phyloP scores from a whole-genome alignment of 192 early-diverging fungal genomes.

The Jimgerdemannia flammicorona region DNA sequence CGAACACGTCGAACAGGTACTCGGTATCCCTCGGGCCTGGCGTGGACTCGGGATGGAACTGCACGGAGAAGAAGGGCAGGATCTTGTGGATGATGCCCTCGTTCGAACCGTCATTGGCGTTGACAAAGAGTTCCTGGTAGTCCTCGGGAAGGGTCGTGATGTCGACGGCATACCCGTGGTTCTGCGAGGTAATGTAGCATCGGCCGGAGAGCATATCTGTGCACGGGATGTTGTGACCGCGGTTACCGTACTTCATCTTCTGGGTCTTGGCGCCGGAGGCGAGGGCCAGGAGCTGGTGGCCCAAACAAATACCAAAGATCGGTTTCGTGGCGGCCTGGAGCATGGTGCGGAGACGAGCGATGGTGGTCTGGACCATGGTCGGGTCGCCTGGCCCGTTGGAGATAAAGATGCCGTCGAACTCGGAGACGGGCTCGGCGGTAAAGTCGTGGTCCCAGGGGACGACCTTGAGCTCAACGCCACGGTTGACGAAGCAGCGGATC shows the following conservation, averaged over 20 bases:
- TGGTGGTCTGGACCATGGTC: slow-evolving; percentile 73
- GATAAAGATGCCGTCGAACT: slow-evolving; percentile 88
- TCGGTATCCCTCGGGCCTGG: slow-evolving; percentile 98
- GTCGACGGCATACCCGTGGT: slow-evolving; percentile 98
- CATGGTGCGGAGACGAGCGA: slow-evolving; percentile 67
- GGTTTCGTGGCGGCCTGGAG: slow-evolving; percentile 74
- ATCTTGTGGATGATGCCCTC: slow-evolving; percentile 93
- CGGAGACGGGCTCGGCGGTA: slow-evolving; percentile 48
- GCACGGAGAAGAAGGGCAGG: slow-evolving; percentile 94
- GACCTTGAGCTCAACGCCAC: slow-evolving; percentile 89
- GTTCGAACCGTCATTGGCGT: slow-evolving; percentile 98
- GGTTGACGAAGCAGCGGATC: slow-evolving; percentile 95
- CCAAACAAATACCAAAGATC: slow-evolving; percentile 99
- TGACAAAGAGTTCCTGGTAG: slow-evolving; percentile 92
- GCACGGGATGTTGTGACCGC: slow-evolving; percentile 99
- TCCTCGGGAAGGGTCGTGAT: slow-evolving; percentile 63
- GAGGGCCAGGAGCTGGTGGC: slow-evolving; percentile 94
- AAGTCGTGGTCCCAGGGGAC: slow-evolving; percentile 99
- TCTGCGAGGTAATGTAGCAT: slow-evolving; percentile 99
- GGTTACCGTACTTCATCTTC: slow-evolving; percentile 99
- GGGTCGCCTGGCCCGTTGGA: slow-evolving; percentile 99
- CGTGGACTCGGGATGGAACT: slow-evolving; percentile 98
- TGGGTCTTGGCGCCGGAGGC: slow-evolving; percentile 88
- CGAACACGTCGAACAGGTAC: slow-evolving; percentile 95
- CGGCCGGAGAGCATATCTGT: slow-evolving; percentile 92